These are phyloP conservation scores for Cyclotella choctawhatcheeana DNA, from an alignment of 108 stramenopile genomes.

Conservation along the genomic window DNA sequence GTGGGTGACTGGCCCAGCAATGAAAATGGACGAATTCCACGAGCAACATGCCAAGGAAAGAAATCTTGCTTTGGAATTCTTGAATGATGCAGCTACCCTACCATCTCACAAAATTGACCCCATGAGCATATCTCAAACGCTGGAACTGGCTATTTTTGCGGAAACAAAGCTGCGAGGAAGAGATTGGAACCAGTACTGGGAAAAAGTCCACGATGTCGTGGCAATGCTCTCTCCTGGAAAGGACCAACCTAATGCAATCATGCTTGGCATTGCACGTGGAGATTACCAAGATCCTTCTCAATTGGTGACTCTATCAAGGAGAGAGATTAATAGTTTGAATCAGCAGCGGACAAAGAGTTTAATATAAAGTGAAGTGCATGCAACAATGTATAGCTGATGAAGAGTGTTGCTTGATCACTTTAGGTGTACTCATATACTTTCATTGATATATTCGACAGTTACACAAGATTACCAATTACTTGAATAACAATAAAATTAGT, in stretches of 20 bases:
- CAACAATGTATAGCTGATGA: slow-evolving; percentile 6
- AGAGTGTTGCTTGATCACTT: not conserved
- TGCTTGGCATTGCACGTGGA: slow-evolving; percentile 50
- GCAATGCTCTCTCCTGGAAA: slow-evolving; percentile 54
- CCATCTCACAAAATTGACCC: slow-evolving; percentile 43
- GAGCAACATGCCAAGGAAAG: slow-evolving; percentile 44
- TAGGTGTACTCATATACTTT: not conserved
- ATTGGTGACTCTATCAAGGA: slow-evolving; percentile 45
- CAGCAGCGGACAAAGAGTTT: slow-evolving; percentile 25
- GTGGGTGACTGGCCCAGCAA: slow-evolving; percentile 47
- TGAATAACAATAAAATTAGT: no score
- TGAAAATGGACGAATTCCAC: slow-evolving; percentile 48
- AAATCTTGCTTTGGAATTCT: slow-evolving; percentile 45
- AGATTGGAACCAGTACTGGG: slow-evolving; percentile 58
- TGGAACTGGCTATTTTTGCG: slow-evolving; percentile 52
- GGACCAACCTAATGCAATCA: slow-evolving; percentile 39
- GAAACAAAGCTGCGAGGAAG: slow-evolving; percentile 48
- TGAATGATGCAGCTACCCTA: slow-evolving; percentile 33
- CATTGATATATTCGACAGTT: slow-evolving; percentile 4
- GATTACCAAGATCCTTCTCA: slow-evolving; percentile 52
- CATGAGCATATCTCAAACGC: slow-evolving; percentile 42
- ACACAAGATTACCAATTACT: not conserved
- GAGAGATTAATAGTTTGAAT: slow-evolving; percentile 51
- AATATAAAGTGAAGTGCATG: slow-evolving; percentile 8
- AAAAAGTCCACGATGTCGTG: slow-evolving; percentile 56